Base-by-base conservation (phyloP, 2,329 filamentous ascomycete species). In the Thelonectria discophora region DNA sequence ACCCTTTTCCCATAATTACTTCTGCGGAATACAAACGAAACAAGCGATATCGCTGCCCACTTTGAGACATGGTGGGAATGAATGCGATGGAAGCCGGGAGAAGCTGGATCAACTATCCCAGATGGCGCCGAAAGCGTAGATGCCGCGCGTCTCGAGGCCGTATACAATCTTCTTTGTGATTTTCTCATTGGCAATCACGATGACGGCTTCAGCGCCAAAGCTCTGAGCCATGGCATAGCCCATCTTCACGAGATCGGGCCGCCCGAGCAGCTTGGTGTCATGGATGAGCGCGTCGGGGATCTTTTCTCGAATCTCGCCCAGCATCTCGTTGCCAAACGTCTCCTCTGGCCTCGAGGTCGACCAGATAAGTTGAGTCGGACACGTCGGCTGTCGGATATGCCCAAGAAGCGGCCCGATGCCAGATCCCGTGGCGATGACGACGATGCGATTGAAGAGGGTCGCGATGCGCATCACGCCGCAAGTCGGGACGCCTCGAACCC, bases 71-170 rank as follows among this genome's bases (percentile, higher is more conserved):
- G 39, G 10, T 24, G 42, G 40, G 40, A 43, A 43, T 18, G 40
- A 17, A 43, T 13, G 27, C 21, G 30, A 32, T 3, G 20, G 30
- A 53, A 45, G 15, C 27, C 32, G 21, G 13, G 34, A n/a, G 34
- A 17, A 11, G 10, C 27, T 27, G 21, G 70, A 48, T 65, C 57
- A 80, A 51, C 78, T 80, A 63, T 93, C 91, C 78, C 89, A 93
- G 68, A 93, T 91, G 9, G 90, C 88, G 7, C 90, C 91, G 76
- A 85, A 93, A 9, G 89, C 89, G 2, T 86, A 82, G 8, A 92
- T 76, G 0, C 89, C 88, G 57, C 88, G 81, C 39, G 80, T 82
- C 76, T 92, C 89, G 52, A 93, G 77, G 9, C 84, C 88, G 72
- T 88, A 90, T 0, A 93, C 89, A 1, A 93, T 81, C 77, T 86